Percentiles rank a stretch among this genome's conserved stretches.
These are phyloP conservation scores for Fusarium pseudograminearum DNA, from an alignment of 2,329 filamentous ascomycete species.

Conservation along the genomic window DNA sequence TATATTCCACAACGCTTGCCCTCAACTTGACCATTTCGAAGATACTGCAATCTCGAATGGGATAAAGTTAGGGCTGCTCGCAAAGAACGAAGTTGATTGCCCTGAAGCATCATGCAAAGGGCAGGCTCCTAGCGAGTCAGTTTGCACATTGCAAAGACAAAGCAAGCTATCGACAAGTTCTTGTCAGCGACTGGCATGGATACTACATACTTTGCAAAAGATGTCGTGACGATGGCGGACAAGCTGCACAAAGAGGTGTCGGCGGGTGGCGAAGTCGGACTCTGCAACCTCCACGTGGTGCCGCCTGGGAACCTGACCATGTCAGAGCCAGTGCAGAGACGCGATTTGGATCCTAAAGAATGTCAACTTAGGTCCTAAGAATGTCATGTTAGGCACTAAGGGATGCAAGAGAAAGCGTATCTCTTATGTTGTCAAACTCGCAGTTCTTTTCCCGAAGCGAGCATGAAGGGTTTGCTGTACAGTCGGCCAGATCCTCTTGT, in stretches of 20 bases:
- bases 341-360: background rate
- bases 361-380: too few species aligned
- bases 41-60: background rate
- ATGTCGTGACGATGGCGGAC: background rate
- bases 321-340: conserved; percentile 10
- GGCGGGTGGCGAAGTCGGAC: conserved; percentile 49
- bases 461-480: too few species aligned
- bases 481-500: too few species aligned
- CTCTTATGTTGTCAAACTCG: too few species aligned
- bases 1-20: background rate
- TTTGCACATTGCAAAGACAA: background rate
- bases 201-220: background rate
- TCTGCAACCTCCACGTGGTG: conserved; percentile 74
- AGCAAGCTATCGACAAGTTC: background rate
- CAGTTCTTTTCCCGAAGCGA: too few species aligned
- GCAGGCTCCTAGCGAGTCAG: background rate
- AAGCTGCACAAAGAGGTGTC: background rate
- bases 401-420: too few species aligned
- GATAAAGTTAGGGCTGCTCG: background rate
- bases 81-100: background rate
- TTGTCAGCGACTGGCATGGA: background rate
- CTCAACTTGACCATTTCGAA: background rate
- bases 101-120: background rate
- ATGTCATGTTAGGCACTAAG: too few species aligned
- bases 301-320: conserved; percentile 5